Base-by-base conservation (phyloP, 805 yeast genomes). In the Kockiozyma suomiensis region DNA sequence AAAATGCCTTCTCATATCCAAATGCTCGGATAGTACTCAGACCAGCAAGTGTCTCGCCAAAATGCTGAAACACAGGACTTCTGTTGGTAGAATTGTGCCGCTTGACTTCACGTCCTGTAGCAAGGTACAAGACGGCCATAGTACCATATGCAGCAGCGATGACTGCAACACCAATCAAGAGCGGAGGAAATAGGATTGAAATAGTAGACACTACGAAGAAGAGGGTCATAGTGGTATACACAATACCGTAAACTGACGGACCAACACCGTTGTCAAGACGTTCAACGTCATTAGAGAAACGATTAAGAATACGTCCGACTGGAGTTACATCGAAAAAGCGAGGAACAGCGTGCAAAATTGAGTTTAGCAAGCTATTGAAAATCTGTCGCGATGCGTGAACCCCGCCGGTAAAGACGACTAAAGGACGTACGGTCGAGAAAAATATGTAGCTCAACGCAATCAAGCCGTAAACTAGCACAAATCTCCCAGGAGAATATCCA, bases 271-370 rank as follows among this genome's bases (percentile, higher is more conserved):
- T 97, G 75, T 93, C 99, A 62, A 93, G 83, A 13, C 94, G 84
- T 74, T 92, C 97, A 64, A 93, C 85, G 77, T 93, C 99, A 73
- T 90, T 92, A 6, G 97, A 90, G 71, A 94, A 93, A 71, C 99
- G 82, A 75, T 93, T 94, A 90, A 93, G 90, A 58, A 93, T 89
- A 73, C 98, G 86, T 37, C 99, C 99, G 67, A 88, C 82, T 7
- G 99, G 98, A 2, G 98, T 93, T 21, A 94, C 81, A 72, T 94
- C 98, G 74, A 92, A 93, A 75, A 94, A 94, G 70, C 97, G 82
- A 66, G 90, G 78, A 64, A 81, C 87, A 1, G 97, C 96, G 63
- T 86, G 81, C 70, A 92, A 73, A 38, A 91, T 86, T 15, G 81
- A 81, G n/a, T 76, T 71, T 70, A 93, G 78, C 23, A 92, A 81